Base-by-base conservation (phyloP, 2,329 filamentous ascomycete genomes). In the Aquanectria penicillioides region DNA sequence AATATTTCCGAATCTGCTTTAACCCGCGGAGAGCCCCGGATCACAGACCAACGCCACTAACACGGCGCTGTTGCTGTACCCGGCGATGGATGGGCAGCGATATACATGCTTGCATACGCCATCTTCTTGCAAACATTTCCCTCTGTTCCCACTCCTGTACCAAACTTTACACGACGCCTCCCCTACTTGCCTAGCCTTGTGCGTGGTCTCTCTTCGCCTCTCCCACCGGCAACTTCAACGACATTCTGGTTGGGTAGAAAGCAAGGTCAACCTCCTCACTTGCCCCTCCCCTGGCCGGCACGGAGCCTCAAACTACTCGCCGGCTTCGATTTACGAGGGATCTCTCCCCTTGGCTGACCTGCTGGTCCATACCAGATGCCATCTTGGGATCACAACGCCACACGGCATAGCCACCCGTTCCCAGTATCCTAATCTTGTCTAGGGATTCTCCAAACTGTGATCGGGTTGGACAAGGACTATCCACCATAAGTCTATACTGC, bases 1-100 rank as follows among this genome's bases (percentile, higher is more conserved):
- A 76, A 80, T 81, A 80, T 78, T 80, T 77, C 79, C 79, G 78
- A 80, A 76, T 77, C 72, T 78, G 77, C 71, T 78, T 77, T 77
- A 77, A 76, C 73, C 75, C 72, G 74, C 75, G 74, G 76, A 77
- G 75, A 78, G 75, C 75, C 77, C 79, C 77, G 75, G 75, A 75
- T 71, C 70, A 72, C 71, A 70, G 69, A 67, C 70, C 65, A 72
- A 66, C 69, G 69, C 71, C 73, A 73, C 73, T 72, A 71, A 69
- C 69, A 71, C 66, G 63, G 66, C 65, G 65, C 66, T 69, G 70
- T 62, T 70, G 72, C 52, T 64, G 72, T 70, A 70, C 67, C 71
- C 68, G 68, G 61, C 55, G 59, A 67, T 68, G 69, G 69, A 72
- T 64, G 65, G 67, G 59, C 65, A 66, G 67, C 70, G 71, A 73